These are phyloP conservation scores for Russula olivacea DNA, from an alignment of 768 basidiomycete species.

Conservation along the genomic window DNA sequence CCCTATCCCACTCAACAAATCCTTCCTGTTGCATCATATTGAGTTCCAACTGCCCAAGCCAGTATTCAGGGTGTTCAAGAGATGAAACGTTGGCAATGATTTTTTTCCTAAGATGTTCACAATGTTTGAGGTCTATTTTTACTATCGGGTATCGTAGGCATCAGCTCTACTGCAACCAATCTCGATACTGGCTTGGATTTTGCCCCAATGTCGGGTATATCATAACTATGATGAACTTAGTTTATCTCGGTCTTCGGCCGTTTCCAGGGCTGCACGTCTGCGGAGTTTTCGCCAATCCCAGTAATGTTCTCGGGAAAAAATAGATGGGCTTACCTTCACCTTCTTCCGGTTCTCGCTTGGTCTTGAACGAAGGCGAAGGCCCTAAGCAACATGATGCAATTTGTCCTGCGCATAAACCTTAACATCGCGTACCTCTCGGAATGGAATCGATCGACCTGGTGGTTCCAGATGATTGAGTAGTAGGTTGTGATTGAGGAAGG, in stretches of 20 bases:
- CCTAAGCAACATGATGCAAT: neutral
- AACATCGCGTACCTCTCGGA: conserved; percentile 8
- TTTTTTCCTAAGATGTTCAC: neutral
- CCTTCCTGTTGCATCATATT: conserved; percentile 5
- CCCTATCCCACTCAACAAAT: conserved; percentile 2
- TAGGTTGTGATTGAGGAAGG: neutral
- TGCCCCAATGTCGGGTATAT: neutral
- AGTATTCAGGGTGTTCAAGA: neutral
- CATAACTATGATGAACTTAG: neutral
- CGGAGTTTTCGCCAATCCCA: neutral
- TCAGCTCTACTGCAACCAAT: neutral
- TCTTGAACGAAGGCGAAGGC: conserved; percentile 2
- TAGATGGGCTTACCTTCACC: conserved; percentile 7
- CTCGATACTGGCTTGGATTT: neutral
- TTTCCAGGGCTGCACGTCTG: conserved; percentile 15
- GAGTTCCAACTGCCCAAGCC: neutral
- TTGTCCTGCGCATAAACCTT: neutral
- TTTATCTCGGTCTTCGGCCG: conserved; percentile 7
- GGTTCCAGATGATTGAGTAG: conserved; percentile 4
- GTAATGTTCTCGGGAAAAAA: neutral
- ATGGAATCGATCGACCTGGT: neutral
- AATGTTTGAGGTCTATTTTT: neutral
- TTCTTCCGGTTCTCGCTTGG: neutral
- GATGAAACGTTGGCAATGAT: neutral
- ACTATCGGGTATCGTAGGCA: neutral